These are phyloP conservation scores for Kernera saxatilis DNA, from an alignment of 345 rosid genomes.

Conservation along the genomic window DNA sequence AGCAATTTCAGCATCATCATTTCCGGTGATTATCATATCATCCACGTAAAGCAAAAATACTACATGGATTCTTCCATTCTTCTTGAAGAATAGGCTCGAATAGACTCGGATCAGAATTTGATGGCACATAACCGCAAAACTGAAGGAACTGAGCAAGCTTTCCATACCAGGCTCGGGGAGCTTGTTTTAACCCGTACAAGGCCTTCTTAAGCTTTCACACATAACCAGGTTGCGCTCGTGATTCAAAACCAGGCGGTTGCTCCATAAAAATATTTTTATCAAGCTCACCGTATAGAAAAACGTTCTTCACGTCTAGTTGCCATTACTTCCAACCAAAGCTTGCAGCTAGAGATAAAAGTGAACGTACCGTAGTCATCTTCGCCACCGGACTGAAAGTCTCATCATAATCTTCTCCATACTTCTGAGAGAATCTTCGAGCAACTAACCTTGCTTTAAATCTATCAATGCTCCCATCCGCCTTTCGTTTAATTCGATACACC, in stretches of 20 bases:
- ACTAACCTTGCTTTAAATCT: background rate
- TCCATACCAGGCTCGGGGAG: constrained; percentile 4
- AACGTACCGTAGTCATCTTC: background rate
- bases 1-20: background rate
- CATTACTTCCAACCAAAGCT: background rate
- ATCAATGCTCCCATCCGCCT: background rate
- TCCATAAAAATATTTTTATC: constrained; percentile 6
- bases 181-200: background rate
- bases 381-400: background rate
- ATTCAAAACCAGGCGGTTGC: background rate
- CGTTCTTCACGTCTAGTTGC: background rate
- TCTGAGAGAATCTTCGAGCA: too few relatives aligned
- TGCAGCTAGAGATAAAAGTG: background rate
- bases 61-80: background rate
- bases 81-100: background rate
- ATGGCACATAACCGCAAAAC: background rate
- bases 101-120: background rate
- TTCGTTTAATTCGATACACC: background rate
- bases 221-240: background rate
- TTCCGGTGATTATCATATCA: background rate
- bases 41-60: background rate
- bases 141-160: constrained; percentile 1
- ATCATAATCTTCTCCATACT: background rate
- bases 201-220: constrained; percentile 6
- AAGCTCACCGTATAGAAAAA: background rate